Evolutionary conservation across 2,329 filamentous ascomycete species (phyloP).

Genomic region (Verruconis gallopava): DNA sequence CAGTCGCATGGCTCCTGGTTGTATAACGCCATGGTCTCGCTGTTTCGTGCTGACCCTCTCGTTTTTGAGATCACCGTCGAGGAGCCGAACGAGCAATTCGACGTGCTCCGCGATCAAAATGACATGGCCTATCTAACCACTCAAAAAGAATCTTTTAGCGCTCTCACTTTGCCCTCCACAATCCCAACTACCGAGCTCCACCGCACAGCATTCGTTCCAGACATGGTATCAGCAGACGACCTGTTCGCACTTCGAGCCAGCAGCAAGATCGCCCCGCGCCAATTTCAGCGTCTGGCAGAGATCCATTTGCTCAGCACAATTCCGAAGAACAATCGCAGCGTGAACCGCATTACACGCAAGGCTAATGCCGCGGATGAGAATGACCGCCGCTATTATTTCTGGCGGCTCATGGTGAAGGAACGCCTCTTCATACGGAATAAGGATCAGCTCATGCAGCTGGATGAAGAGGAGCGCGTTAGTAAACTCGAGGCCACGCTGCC

Average conservation of each 20-base stretch:
- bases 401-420: constrained; percentile 64
- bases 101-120: constrained; percentile 63
- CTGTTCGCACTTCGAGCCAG: constrained; percentile 45
- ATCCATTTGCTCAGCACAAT: constrained; percentile 56
- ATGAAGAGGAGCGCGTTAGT: constrained; percentile 52
- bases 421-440: constrained; percentile 63
- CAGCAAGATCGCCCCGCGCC: constrained; percentile 62
- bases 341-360: constrained; percentile 30
- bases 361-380: constrained; percentile 40
- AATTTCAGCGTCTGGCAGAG: constrained; percentile 62
- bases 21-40: constrained; percentile 65
- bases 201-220: constrained; percentile 35
- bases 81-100: constrained; percentile 80
- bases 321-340: constrained; percentile 34
- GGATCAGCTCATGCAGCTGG: constrained; percentile 57
- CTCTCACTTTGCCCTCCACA: constrained; percentile 38
- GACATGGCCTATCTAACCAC: constrained; percentile 51
- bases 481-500: constrained; percentile 50
- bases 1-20: constrained; percentile 67
- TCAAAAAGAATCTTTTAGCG: constrained; percentile 40
- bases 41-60: constrained; percentile 52
- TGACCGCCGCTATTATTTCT: constrained; percentile 53
- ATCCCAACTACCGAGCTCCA: constrained; percentile 40
- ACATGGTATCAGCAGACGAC: constrained; percentile 45
- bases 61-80: constrained; percentile 83